Evolutionary conservation across 2,329 filamentous ascomycete species (phyloP), one percentile per base, ranked within the genome.

Genomic region (Cladosporium sp.): DNA sequence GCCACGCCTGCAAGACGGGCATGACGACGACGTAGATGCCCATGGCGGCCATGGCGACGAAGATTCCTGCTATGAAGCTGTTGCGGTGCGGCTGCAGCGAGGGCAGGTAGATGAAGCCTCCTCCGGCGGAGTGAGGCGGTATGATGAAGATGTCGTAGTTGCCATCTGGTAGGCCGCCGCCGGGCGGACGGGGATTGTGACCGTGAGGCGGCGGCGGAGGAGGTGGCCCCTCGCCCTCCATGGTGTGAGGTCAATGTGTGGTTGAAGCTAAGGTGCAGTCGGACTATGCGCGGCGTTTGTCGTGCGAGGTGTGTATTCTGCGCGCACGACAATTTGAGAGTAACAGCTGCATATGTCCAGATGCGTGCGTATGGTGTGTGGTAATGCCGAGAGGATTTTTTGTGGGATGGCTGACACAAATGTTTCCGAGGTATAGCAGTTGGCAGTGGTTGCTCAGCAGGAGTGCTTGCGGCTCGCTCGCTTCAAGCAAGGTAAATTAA

Each of bases 121-220:
- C 88, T 63, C 94, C 94, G 7, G 93, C 86, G 12, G 93, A 94
- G 78, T 97, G 93, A 57, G 93, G 92, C 8, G 94, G 94, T 74
- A 98, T 93, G 77, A 97, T 90, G 81, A 97, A 97, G 76, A 98
- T 96, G 82, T 98, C 94, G 80, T 97, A 98, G 77, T 95, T 96
- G 65, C 94, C 93, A 1, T 91, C 85, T 2, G 94, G 94, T 58
- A 97, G 83, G 65, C 91, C 90, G n/a, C 78, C 76, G 15, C 61
- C 61, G 44, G 87, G 84, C 61, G 87, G 84, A 77, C 89, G 89
- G 59, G 92, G 91, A 71, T 88, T 90, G 75, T 88, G 85, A 79
- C 93, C 92, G 81, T 97, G 93, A 69, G 92, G 92, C 76, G 93
- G 93, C 71, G 91, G 93, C 71, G 91, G 92, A 71, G 92, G 92